phyloP scores from a whole-genome alignment of 2,329 filamentous ascomycete genomes.

The Cercospora citrullina region DNA sequence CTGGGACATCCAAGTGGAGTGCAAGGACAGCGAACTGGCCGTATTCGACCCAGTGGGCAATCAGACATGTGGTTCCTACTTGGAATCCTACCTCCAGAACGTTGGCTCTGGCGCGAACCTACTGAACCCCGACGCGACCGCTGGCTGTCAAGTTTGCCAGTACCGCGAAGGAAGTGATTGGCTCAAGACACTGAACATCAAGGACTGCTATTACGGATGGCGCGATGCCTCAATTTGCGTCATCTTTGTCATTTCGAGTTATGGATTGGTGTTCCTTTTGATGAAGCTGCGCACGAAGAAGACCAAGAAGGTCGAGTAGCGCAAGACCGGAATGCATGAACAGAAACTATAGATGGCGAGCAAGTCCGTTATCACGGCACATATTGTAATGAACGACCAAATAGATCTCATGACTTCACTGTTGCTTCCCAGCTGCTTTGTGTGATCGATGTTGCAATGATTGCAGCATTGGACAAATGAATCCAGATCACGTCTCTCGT shows the following conservation, averaged over 20 bases:
- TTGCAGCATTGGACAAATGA: too few species aligned
- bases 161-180: constrained; percentile 61
- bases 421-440: background rate
- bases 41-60: constrained; percentile 51
- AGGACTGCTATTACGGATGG: constrained; percentile 64
- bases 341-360: background rate
- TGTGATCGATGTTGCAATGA: background rate
- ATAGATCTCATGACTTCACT: background rate
- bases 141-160: constrained; percentile 60
- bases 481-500: background rate
- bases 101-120: constrained; percentile 51
- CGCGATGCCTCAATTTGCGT: constrained; percentile 61
- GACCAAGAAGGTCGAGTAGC: constrained; percentile 39
- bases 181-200: constrained; percentile 58
- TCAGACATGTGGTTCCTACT: constrained; percentile 60
- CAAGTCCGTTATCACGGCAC: background rate
- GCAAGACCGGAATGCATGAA: background rate
- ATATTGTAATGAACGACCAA: background rate
- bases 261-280: constrained; percentile 16
- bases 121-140: constrained; percentile 59
- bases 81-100: constrained; percentile 53
- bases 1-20: constrained; percentile 45
- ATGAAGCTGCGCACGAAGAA: constrained; percentile 45
- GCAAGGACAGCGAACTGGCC: constrained; percentile 40
- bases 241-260: constrained; percentile 48